A percentile compares a stretch with the other conserved stretches of the same genome.
phyloP scores from a whole-genome alignment of 179 eudicot genomes.

The Gypsophila paniculata region DNA sequence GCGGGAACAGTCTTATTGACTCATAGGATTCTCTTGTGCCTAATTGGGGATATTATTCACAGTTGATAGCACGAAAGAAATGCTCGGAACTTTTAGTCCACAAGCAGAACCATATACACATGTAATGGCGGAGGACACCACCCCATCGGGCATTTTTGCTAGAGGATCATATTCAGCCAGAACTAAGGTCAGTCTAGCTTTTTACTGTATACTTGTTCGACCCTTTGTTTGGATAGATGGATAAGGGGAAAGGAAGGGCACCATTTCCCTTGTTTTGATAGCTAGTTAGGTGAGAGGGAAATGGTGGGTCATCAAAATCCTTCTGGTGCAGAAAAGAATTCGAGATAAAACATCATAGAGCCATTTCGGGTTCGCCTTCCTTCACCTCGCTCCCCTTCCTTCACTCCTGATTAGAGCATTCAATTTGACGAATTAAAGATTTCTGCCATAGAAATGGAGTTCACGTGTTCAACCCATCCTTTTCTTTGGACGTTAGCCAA shows the following conservation, averaged over 20 bases:
- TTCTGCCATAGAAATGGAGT: conserved; percentile 1
- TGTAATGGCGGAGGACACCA: conserved; percentile 77
- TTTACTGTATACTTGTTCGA: neutral
- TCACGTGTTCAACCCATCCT: neutral
- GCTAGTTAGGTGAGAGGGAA: too few species aligned
- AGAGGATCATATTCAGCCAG: conserved; percentile 85
- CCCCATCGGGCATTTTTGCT: conserved; percentile 91
- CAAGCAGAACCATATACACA: conserved; percentile 73
- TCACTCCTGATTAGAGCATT: neutral
- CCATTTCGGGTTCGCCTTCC: too few species aligned
- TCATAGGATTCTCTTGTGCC: neutral
- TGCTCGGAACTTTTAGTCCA: conserved; percentile 94
- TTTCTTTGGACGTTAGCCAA: neutral
- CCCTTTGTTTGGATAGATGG: too few species aligned
- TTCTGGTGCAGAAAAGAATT: too few species aligned
- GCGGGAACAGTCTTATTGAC: neutral
- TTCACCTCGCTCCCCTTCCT: too few species aligned
- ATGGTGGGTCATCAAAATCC: too few species aligned
- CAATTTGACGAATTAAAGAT: neutral
- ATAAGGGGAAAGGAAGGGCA: too few species aligned
- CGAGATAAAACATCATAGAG: too few species aligned
- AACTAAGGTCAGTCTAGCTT: conserved; percentile 50
- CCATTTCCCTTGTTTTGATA: too few species aligned
- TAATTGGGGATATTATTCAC: conserved; percentile 16
- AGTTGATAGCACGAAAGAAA: conserved; percentile 79